Base-by-base conservation (phyloP, 2,329 filamentous ascomycete species). In the Colletotrichum abscissum region DNA sequence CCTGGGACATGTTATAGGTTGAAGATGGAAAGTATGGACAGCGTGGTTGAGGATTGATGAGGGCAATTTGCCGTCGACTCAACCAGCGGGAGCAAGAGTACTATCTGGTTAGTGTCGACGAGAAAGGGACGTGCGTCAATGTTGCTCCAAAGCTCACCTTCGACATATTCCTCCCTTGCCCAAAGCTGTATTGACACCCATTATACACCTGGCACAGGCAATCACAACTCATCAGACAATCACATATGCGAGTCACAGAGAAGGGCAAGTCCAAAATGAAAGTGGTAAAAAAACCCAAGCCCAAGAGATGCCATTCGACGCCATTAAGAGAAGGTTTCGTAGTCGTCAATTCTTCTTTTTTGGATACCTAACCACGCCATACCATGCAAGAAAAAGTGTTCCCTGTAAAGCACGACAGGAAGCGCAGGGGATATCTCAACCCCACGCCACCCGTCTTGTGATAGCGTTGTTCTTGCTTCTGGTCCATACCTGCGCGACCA, bases 351-450 rank as follows among this genome's bases (percentile, higher is more conserved):
- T 71, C 62, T 73, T 73, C 38, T 42, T 49, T 67, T 73, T 73
- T 73, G 60, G 56, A 85, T 84, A 84, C 84, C 85, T 81, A 86
- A 81, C 80, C 85, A 86, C 85, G 85, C 85, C 85, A 84, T 82
- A 80, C 81, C 81, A 83, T 84, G 81, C 81, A 81, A 46, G 82
- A 78, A 81, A 76, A 78, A 81, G 76, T 79, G 76, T 79, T 77
- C 81, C 80, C 77, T 79, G 79, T 78, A 79, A 80, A 77, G 76
- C 76, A 59, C 57, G 58, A 60, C 63, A 42, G 16, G 71, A 59
- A 49, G 3, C 19, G 42, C 19, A 11, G 8, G 42, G 26, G n/a
- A 55, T 55, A 49, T 64, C 12, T 54, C 62, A 28, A 35, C 38
- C 56, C 56, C 52, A 42, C 7, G 42, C 42, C 42, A 49, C 8